Conservation (phyloP, 2,329 filamentous ascomycete species). For the Trichoderma sp. region DNA sequence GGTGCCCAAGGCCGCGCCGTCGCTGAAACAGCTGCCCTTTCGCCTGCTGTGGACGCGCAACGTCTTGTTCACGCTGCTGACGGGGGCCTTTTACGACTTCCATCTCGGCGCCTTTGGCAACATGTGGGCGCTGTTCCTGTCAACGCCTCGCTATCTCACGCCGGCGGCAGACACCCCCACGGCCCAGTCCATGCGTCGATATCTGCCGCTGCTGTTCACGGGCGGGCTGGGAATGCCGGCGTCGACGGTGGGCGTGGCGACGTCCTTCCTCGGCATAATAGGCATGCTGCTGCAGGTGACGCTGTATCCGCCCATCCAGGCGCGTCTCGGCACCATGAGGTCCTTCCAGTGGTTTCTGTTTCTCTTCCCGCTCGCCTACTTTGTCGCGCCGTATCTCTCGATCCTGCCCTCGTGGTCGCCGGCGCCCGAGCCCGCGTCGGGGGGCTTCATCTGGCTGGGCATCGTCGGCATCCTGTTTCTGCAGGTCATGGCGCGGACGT, state of each 20-base stretch:
- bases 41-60: constrained; percentile 50
- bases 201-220: constrained; percentile 57
- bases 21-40: constrained; percentile 39
- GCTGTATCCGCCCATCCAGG: constrained; percentile 66
- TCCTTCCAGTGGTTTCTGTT: constrained; percentile 67
- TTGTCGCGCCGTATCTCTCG: constrained; percentile 66
- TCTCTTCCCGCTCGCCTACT: constrained; percentile 68
- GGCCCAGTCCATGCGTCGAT: constrained; percentile 28
- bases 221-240: constrained; percentile 15
- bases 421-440: constrained; percentile 47
- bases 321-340: constrained; percentile 63
- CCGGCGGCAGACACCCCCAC: constrained; percentile 29
- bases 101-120: constrained; percentile 70
- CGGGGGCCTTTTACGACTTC: constrained; percentile 69
- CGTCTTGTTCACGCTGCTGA: constrained; percentile 55
- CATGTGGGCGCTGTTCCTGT: constrained; percentile 69
- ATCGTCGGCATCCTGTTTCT: constrained; percentile 64
- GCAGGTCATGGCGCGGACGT: constrained; percentile 73
- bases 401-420: constrained; percentile 56
- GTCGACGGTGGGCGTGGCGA: constrained; percentile 9
- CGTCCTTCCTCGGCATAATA: constrained; percentile 52
- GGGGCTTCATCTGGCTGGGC: constrained; percentile 58
- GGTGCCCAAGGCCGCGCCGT: neutral
- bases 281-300: constrained; percentile 70
- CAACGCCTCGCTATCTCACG: constrained; percentile 55